Percentiles rank a stretch among this genome's conserved stretches.
Conservation (phyloP, 768 basidiomycete species). For the Mycena metata region DNA sequence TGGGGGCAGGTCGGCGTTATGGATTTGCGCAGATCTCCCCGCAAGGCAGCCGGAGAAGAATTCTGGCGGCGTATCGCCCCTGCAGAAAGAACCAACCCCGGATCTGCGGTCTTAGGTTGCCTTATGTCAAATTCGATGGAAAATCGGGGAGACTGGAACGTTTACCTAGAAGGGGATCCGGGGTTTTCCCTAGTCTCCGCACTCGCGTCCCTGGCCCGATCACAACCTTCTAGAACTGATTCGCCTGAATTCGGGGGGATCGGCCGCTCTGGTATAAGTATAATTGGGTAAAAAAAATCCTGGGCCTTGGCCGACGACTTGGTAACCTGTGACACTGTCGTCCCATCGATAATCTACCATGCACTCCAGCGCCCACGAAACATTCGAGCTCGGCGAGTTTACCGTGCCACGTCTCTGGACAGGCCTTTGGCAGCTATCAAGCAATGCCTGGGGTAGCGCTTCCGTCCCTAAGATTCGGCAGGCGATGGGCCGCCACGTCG, state of each 20-base stretch:
- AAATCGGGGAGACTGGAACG: neutral
- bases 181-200: slow-evolving; percentile 17
- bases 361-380: slow-evolving; percentile 30
- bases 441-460: slow-evolving; percentile 36
- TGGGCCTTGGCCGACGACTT: neutral
- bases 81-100: neutral
- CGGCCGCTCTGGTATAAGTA: slow-evolving; percentile 9
- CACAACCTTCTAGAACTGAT: slow-evolving; percentile 12
- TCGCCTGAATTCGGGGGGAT: slow-evolving; percentile 14
- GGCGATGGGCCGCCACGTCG: slow-evolving; percentile 36
- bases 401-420: slow-evolving; percentile 36
- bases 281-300: slow-evolving; percentile 11
- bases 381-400: slow-evolving; percentile 34
- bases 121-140: slow-evolving; percentile 1
- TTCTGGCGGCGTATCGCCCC: neutral
- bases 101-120: slow-evolving; percentile 5
- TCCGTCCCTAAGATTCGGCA: slow-evolving; percentile 34
- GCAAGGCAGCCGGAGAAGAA: neutral
- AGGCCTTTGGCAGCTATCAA: slow-evolving; percentile 38
- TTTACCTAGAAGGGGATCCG: slow-evolving; percentile 33
- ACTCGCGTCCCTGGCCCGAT: slow-evolving; percentile 19
- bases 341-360: slow-evolving; percentile 24
- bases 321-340: neutral
- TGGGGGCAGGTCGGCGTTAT: neutral
- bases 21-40: neutral